phyloP scores from a whole-genome alignment of 345 rosid genomes.

The Salix arbutifolia region DNA sequence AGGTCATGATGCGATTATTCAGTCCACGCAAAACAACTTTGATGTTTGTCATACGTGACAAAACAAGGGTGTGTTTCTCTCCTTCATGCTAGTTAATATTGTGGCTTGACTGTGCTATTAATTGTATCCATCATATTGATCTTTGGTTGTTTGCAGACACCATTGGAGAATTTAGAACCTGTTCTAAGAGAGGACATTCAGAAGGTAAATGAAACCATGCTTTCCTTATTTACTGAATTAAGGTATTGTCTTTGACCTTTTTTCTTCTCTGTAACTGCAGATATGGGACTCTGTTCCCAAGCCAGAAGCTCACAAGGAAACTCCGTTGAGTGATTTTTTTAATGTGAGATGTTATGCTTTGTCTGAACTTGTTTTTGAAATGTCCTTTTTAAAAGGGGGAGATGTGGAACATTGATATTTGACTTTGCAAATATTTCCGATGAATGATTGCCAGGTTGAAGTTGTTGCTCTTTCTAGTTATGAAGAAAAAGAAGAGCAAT shows the following conservation, averaged over 20 bases:
- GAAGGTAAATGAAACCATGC: slow-evolving; percentile 49
- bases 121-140: not conserved
- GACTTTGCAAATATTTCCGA: slow-evolving; percentile 9
- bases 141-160: slow-evolving; percentile 61
- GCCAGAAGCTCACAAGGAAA: slow-evolving; percentile 89
- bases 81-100: not conserved
- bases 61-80: slow-evolving; percentile 66
- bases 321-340: slow-evolving; percentile 93
- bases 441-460: slow-evolving; percentile 59
- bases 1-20: slow-evolving; percentile 99
- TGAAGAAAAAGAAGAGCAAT: slow-evolving; percentile 96
- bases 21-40: slow-evolving; percentile 98
- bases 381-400: not conserved
- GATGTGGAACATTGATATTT: not conserved
- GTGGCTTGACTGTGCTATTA: not conserved
- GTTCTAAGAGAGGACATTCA: slow-evolving; percentile 94
- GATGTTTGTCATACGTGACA: slow-evolving; percentile 98
- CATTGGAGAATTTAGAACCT: slow-evolving; percentile 90
- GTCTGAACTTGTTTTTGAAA: not conserved
- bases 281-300: slow-evolving; percentile 97
- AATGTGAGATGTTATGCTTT: slow-evolving; percentile 49
- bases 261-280: slow-evolving; percentile 39
- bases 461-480: slow-evolving; percentile 96
- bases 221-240: slow-evolving; percentile 18
- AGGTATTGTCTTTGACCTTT: not conserved